A percentile compares a stretch with the other conserved stretches of the same genome.
Evolutionary conservation across 1,139 yeast genomes (phyloP).

Genomic region (Nakaseomyces bracarensis): DNA sequence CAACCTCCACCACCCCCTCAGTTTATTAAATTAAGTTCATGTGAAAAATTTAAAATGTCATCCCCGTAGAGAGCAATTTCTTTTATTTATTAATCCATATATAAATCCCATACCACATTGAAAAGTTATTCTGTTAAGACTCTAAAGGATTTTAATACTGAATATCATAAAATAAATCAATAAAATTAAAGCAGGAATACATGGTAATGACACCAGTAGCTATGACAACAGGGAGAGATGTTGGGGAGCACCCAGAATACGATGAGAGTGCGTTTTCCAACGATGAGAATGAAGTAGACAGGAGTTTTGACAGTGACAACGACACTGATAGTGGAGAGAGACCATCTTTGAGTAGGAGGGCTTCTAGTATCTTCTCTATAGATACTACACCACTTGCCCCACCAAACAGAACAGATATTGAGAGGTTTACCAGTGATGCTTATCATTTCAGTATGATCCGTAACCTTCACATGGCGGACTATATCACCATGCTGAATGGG

Average conservation of each 20-base stretch:
- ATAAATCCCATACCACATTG: no score
- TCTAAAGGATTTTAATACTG: no score
- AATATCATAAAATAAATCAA: no score
- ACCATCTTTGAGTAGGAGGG: slow-evolving; percentile 30
- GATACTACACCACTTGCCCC: slow-evolving; percentile 38
- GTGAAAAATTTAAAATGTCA: not conserved
- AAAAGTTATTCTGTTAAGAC: no score
- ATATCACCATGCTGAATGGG: slow-evolving; percentile 85
- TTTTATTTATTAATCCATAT: no score
- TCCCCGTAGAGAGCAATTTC: no score
- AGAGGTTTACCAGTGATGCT: slow-evolving; percentile 67
- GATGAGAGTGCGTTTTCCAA: slow-evolving; percentile 5
- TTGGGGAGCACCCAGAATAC: slow-evolving; percentile 1
- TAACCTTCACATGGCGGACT: slow-evolving; percentile 89
- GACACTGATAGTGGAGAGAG: slow-evolving; percentile 7
- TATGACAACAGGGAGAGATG: slow-evolving; percentile 1
- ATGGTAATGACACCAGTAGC: slow-evolving; percentile 5
- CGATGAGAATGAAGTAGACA: slow-evolving; percentile 10
- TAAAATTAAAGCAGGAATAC: no score
- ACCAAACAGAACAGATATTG: slow-evolving; percentile 69
- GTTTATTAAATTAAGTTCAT: not conserved
- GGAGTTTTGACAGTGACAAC: slow-evolving; percentile 8
- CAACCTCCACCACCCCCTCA: not conserved
- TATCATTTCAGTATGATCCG: slow-evolving; percentile 72
- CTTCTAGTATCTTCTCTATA: slow-evolving; percentile 36